Evolutionary conservation across 2,329 filamentous ascomycete genomes (phyloP).

Genomic region (Botrytis tulipae): DNA sequence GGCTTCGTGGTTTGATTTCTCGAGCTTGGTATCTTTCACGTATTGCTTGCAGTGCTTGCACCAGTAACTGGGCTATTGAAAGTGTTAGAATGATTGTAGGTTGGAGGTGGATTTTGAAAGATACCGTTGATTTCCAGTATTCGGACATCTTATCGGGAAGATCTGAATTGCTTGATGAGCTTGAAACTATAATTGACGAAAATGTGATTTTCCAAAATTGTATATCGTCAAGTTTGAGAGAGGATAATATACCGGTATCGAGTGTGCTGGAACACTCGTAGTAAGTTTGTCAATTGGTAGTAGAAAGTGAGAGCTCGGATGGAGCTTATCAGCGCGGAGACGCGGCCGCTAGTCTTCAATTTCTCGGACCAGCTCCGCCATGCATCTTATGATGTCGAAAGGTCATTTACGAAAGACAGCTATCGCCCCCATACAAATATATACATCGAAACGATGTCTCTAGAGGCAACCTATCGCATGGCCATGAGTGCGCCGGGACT

Average conservation of each 20-base stretch:
- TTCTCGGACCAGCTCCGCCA: conserved; percentile 5
- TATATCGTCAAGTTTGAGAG: not conserved
- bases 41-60: conserved; percentile 94
- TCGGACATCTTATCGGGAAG: conserved; percentile 68
- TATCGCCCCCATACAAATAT: not conserved
- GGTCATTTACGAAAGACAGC: not conserved
- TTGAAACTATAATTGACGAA: not conserved
- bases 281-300: not conserved
- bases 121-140: conserved; percentile 93
- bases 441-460: conserved; percentile 24
- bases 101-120: conserved; percentile 26
- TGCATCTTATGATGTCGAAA: conserved; percentile 3
- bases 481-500: conserved; percentile 30
- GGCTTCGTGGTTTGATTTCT: conserved; percentile 84
- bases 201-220: not conserved
- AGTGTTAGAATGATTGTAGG: conserved; percentile 23
- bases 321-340: conserved; percentile 1
- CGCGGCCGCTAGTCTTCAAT: conserved; percentile 9
- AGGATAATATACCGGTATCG: no score
- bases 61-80: conserved; percentile 78
- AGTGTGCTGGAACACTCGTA: not conserved
- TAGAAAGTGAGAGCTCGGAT: not conserved
- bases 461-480: conserved; percentile 31
- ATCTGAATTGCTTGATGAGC: not conserved
- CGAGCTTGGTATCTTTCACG: conserved; percentile 89